phyloP scores from a whole-genome alignment of 2,329 filamentous ascomycete genomes.

The Sodiomyces alkalinus region DNA sequence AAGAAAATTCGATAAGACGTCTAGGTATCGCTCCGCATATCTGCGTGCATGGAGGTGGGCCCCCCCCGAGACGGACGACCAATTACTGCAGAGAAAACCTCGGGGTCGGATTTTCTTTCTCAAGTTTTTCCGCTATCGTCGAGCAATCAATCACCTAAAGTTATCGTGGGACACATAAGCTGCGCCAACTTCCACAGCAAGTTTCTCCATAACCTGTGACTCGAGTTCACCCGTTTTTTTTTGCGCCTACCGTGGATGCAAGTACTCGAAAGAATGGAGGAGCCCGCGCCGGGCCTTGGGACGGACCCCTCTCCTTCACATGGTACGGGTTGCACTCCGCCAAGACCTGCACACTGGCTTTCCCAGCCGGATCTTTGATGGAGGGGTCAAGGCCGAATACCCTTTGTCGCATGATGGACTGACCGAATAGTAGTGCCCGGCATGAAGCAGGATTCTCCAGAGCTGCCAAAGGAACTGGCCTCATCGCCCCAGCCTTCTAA shows the following conservation, averaged over 20 bases:
- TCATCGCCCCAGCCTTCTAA: conserved; percentile 15
- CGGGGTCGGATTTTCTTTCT: conserved; percentile 19
- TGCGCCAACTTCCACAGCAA: conserved; percentile 1
- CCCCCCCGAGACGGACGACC: too few species aligned
- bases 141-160: too few species aligned
- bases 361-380: conserved; percentile 1
- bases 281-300: conserved; percentile 2
- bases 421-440: conserved; percentile 13
- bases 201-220: not conserved
- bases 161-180: too few species aligned
- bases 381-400: too few species aligned
- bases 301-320: not conserved
- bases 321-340: conserved; percentile 2
- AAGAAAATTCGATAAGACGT: too few species aligned
- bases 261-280: conserved; percentile 12
- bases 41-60: too few species aligned
- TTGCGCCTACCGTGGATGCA: conserved; percentile 7
- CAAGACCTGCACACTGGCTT: conserved; percentile 5
- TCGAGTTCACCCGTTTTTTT: conserved; percentile 3
- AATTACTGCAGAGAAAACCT: too few species aligned
- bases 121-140: conserved; percentile 26
- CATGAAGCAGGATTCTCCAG: conserved; percentile 22
- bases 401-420: conserved; percentile 9
- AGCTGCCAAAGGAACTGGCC: conserved; percentile 16
- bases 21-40: too few species aligned